Evolutionary conservation across 2,329 filamentous ascomycete genomes (phyloP), one percentile per base, ranked within the genome.

Genomic region (Teratosphaeria destructans): DNA sequence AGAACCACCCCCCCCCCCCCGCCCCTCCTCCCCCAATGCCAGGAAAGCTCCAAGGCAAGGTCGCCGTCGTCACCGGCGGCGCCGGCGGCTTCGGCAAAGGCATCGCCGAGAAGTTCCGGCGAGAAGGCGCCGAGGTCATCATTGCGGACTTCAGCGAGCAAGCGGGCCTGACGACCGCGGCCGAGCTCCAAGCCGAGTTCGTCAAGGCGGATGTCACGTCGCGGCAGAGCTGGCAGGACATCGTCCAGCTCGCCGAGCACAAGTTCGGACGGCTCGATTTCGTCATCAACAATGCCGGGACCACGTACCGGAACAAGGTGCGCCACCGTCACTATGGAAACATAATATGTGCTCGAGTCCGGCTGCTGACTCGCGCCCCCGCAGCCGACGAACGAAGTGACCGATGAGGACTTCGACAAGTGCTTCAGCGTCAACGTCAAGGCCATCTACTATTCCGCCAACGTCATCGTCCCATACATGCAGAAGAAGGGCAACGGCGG

Each of bases 341-440:
- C 23, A 23, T 23, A 49, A 12, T 1, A 16, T 43, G 11, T 43
- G 37, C 37, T 11, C 19, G 7, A 14, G 34, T 53, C 14, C 19
- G 5, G 19, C 29, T 14, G 26, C 54, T 56, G 54, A 49, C 55
- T 23, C 12, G 7, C 23, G 23, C 23, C 23, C 23, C 26, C 8
- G 7, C 56, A 72, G 75, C 79, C 84, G 0, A 87, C 85, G 0
- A 72, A 79, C 32, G 78, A 84, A 0, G 86, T 88, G 2, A 85
- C 83, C 0, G 84, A 87, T 57, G 76, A 78, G 4, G 86, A 89
- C 55, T 89, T 86, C 61, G 84, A 88, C 65, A 76, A 80, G 54
- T 82, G 85, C 43, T 85, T 89, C 70, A 79, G 80, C 58, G 84
- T 88, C 61, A 89, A 89, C 64, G 84, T 89, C 62, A 87, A 86